phyloP scores from a whole-genome alignment of 2,329 filamentous ascomycete species.

The Penicillium sp. region DNA sequence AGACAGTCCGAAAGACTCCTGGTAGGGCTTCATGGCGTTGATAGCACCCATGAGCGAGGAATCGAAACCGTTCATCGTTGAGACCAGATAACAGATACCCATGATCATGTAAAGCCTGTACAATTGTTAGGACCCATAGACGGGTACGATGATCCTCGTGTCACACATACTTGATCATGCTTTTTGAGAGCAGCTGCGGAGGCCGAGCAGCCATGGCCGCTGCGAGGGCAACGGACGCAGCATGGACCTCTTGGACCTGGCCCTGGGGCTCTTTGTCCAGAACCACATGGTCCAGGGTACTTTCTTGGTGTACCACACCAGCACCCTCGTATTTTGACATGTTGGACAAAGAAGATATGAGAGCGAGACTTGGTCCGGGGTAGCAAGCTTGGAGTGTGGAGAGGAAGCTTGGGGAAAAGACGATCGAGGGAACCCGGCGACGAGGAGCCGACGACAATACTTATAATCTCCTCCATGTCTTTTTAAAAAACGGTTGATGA shows the following conservation, averaged over 20 bases:
- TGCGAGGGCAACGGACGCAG: conserved; percentile 1
- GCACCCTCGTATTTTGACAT: background rate
- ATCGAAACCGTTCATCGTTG: conserved; percentile 1
- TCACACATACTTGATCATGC: background rate
- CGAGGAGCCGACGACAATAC: background rate
- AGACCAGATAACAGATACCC: conserved; percentile 1
- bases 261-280: background rate
- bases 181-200: background rate
- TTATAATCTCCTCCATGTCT: background rate
- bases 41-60: conserved; percentile 1
- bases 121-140: too few species aligned
- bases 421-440: background rate
- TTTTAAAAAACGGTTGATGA: background rate
- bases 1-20: background rate
- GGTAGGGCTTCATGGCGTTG: conserved; percentile 1
- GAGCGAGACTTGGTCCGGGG: background rate
- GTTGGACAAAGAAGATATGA: background rate
- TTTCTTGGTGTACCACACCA: background rate
- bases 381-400: background rate
- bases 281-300: background rate
- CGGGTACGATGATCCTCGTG: too few species aligned
- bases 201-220: background rate
- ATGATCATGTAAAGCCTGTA: conserved; percentile 1
- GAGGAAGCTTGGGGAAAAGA: background rate
- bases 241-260: background rate